Base-by-base conservation (phyloP, 164 flowering plant genomes). In the Magnolia kwangsiensis region DNA sequence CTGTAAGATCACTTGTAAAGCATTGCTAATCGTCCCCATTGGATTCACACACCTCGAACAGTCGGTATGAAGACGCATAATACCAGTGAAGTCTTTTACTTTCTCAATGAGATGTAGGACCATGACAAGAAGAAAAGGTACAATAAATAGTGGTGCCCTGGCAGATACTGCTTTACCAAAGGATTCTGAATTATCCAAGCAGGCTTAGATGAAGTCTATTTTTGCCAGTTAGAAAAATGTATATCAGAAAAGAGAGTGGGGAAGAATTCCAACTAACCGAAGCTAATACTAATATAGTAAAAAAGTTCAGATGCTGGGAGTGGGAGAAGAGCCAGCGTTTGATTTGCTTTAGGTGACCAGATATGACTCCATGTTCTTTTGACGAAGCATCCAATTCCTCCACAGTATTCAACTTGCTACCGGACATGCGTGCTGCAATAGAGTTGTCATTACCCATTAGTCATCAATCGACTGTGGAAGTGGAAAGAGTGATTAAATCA, bases 261-360 rank as follows among this genome's bases (percentile, higher is more conserved):
- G 10, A 72, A 72, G 20, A 31, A 27, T 10, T 31, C 49, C 27
- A 68, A 87, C 96, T 87, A 66, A 96, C 99, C 88, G 99, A 96
- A 85, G 99, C 99, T 78, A 96, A 97, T 76, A 89, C 77, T 83
- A 96, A 78, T 69, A 96, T 88, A 1, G 97, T 88, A 69, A 89
- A 84, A 82, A 94, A 94, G 86, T 96, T 96, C 89, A 96, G 78
- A 79, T 90, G 93, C 73, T 96, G 99, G 1, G 97, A 82, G 76
- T 90, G 97, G 18, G 93, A 85, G 29, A 91, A 71, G 72, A 96
- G 80, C 97, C 97, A 92, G 72, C 84, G 79, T 74, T 96, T 92
- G 51, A 90, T 69, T 80, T 77, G 75, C 66, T 64, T 81, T 16
- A 93, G 74, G 29, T 67, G 79, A 29, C 81, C 76, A 37, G 91